Evolutionary conservation across 345 rosid genomes (phyloP).

Genomic region (Populus simonii): DNA sequence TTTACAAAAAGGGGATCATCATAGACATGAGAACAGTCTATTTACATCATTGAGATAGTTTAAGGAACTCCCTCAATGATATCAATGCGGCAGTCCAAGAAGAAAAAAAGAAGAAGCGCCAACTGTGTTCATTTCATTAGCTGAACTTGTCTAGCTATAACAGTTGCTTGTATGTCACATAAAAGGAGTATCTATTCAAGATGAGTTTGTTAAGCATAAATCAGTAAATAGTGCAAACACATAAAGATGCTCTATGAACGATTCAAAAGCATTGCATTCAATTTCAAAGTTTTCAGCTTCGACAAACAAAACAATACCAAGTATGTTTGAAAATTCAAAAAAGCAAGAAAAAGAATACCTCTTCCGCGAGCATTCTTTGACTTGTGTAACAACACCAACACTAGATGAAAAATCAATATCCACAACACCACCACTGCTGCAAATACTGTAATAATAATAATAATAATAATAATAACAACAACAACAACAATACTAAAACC

Average conservation of each 20-base stretch:
- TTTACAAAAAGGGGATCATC: neutral
- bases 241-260: neutral
- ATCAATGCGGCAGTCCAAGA: neutral
- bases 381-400: neutral
- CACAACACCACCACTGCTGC: conserved; percentile 8
- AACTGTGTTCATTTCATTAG: neutral
- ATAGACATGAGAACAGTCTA: neutral
- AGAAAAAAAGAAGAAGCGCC: neutral
- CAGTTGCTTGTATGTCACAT: neutral
- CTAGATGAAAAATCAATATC: conserved; percentile 16
- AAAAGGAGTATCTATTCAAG: neutral
- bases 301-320: neutral
- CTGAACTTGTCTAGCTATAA: neutral
- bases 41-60: neutral
- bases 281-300: neutral
- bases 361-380: conserved; percentile 16
- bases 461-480: too few relatives aligned
- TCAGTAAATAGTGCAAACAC: neutral
- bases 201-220: neutral
- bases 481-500: neutral
- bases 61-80: neutral
- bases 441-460: neutral
- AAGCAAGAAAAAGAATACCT: conserved; percentile 11
- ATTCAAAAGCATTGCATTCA: neutral
- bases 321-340: neutral